These are phyloP conservation scores for Cucumis cinereus DNA, from an alignment of 306 rosid genomes.

Conservation along the genomic window DNA sequence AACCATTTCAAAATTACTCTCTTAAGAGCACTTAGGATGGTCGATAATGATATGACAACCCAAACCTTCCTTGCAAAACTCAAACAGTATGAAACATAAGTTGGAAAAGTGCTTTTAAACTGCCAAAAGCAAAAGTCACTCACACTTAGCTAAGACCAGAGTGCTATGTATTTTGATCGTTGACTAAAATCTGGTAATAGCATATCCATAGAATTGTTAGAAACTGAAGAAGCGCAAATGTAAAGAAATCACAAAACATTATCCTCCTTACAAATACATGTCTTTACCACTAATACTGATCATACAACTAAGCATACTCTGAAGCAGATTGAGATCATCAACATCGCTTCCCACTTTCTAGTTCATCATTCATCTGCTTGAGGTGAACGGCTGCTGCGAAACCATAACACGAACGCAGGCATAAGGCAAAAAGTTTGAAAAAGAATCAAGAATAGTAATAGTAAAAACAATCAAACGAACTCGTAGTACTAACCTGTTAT, in stretches of 20 bases:
- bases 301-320: neutral
- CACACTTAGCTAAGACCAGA: neutral
- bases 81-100: too few relatives aligned
- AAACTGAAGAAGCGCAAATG: neutral
- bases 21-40: too few relatives aligned
- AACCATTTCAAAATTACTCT: too few relatives aligned
- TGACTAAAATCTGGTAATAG: neutral
- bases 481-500: conserved; percentile 42
- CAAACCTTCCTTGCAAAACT: too few relatives aligned
- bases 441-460: neutral
- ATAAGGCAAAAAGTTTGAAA: neutral
- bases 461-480: neutral
- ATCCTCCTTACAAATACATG: neutral
- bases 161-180: neutral
- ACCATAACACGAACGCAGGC: neutral
- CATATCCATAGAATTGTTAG: neutral
- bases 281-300: neutral
- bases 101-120: too few relatives aligned
- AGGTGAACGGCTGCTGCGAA: conserved; percentile 4
- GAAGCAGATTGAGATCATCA: neutral
- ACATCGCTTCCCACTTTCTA: neutral
- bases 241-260: neutral
- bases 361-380: neutral
- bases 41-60: too few relatives aligned
- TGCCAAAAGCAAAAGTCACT: too few relatives aligned